phyloP scores from a whole-genome alignment of 2,329 filamentous ascomycete species.

The Xylaria sp. region DNA sequence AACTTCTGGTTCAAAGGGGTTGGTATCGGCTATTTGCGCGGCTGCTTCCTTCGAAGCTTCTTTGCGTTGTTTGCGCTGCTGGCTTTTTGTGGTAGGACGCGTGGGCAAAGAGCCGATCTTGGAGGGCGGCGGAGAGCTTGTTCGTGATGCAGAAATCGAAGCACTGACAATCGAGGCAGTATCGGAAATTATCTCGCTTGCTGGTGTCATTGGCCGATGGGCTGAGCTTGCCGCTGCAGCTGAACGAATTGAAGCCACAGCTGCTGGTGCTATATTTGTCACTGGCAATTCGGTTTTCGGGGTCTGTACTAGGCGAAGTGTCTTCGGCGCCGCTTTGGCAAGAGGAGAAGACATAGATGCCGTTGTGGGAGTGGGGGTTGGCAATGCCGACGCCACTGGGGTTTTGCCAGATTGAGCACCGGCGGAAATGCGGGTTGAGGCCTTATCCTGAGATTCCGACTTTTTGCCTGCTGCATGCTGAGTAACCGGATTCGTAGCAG shows the following conservation, averaged over 20 bases:
- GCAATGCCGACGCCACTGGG: slow-evolving; percentile 57
- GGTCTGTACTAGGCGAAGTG: slow-evolving; percentile 75
- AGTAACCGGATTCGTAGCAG: slow-evolving; percentile 51
- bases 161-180: slow-evolving; percentile 79
- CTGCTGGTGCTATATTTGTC: slow-evolving; percentile 45
- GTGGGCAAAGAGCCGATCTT: slow-evolving; percentile 76
- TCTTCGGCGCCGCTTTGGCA: slow-evolving; percentile 67
- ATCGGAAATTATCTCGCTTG: slow-evolving; percentile 80
- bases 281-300: slow-evolving; percentile 70
- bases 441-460: slow-evolving; percentile 40
- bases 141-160: slow-evolving; percentile 73
- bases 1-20: slow-evolving; percentile 63
- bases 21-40: slow-evolving; percentile 61
- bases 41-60: slow-evolving; percentile 74
- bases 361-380: slow-evolving; percentile 58
- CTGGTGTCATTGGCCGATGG: slow-evolving; percentile 76
- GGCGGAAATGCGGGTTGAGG: slow-evolving; percentile 33
- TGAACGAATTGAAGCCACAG: slow-evolving; percentile 49
- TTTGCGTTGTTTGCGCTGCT: slow-evolving; percentile 80
- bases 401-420: slow-evolving; percentile 52
- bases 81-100: slow-evolving; percentile 78
- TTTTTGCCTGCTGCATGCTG: slow-evolving; percentile 45
- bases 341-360: slow-evolving; percentile 65
- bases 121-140: slow-evolving; percentile 75
- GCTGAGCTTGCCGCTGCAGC: slow-evolving; percentile 47